phyloP scores from a whole-genome alignment of 2,329 filamentous ascomycete genomes.

The Aphanoascus verrucosus region DNA sequence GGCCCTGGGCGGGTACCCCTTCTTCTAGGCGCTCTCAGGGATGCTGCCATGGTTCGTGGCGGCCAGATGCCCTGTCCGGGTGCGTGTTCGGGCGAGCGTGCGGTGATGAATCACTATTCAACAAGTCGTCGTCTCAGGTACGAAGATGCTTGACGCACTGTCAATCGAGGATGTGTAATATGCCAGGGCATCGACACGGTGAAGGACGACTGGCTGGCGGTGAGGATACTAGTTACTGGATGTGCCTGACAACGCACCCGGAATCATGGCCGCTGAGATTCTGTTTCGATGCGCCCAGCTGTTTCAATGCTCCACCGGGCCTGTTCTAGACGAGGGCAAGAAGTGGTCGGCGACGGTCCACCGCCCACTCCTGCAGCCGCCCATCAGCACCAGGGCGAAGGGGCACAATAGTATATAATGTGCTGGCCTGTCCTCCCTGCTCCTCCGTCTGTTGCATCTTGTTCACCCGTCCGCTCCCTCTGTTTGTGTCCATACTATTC shows the following conservation, averaged over 20 bases:
- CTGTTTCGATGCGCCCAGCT: not conserved
- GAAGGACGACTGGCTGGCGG: too few relatives aligned
- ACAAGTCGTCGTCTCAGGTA: too few relatives aligned
- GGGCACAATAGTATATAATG: constrained; percentile 6
- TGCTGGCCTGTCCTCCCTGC: constrained; percentile 7
- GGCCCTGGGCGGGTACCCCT: not conserved
- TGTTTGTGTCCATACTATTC: constrained; percentile 17
- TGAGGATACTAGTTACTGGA: too few relatives aligned
- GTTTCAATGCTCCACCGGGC: not conserved
- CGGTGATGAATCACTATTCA: too few relatives aligned
- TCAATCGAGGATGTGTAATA: too few relatives aligned
- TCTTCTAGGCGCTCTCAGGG: not conserved
- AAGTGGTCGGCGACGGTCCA: not conserved
- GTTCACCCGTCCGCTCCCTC: not conserved
- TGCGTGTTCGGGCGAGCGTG: not conserved
- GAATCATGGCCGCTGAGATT: not conserved
- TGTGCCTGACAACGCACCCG: too few relatives aligned
- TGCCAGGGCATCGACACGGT: too few relatives aligned
- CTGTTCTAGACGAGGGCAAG: not conserved
- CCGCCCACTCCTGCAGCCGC: not conserved
- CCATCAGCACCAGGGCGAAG: not conserved
- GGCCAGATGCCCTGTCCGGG: not conserved
- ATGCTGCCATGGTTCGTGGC: constrained; percentile 2
- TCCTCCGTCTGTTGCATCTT: not conserved
- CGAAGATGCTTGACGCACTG: too few relatives aligned